phyloP scores from a whole-genome alignment of 2,329 filamentous ascomycete genomes.

The Atkinsonella hypoxylon region DNA sequence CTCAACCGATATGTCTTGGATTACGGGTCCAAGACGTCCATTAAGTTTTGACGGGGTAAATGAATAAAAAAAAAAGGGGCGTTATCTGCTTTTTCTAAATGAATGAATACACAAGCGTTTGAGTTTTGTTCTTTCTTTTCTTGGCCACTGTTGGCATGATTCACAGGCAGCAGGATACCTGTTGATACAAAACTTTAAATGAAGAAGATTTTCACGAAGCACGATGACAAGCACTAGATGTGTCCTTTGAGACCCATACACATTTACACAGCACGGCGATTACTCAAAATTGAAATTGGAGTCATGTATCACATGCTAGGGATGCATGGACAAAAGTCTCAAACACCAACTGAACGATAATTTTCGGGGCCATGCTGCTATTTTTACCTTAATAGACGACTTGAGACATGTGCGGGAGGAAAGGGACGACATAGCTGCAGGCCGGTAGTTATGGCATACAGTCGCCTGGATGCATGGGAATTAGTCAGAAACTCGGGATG shows the following conservation, averaged over 20 bases:
- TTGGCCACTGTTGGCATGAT: background rate
- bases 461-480: background rate
- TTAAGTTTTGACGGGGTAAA: constrained; percentile 13
- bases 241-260: background rate
- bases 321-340: background rate
- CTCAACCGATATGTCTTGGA: constrained; percentile 44
- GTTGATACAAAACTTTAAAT: constrained; percentile 5
- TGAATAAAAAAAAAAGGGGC: background rate
- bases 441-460: background rate
- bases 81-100: constrained; percentile 1
- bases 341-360: background rate
- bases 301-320: background rate
- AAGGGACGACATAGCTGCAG: background rate
- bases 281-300: background rate
- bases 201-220: constrained; percentile 5
- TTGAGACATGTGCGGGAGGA: background rate
- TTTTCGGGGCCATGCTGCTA: background rate
- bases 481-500: background rate
- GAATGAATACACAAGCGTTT: constrained; percentile 1
- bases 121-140: background rate
- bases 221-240: background rate
- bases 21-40: constrained; percentile 24
- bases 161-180: background rate
- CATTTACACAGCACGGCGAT: background rate
- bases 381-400: background rate